Percentiles rank a stretch among this genome's conserved stretches.
These are phyloP conservation scores for Fusarium burgessii DNA, from an alignment of 2,329 filamentous ascomycete genomes.

Conservation along the genomic window DNA sequence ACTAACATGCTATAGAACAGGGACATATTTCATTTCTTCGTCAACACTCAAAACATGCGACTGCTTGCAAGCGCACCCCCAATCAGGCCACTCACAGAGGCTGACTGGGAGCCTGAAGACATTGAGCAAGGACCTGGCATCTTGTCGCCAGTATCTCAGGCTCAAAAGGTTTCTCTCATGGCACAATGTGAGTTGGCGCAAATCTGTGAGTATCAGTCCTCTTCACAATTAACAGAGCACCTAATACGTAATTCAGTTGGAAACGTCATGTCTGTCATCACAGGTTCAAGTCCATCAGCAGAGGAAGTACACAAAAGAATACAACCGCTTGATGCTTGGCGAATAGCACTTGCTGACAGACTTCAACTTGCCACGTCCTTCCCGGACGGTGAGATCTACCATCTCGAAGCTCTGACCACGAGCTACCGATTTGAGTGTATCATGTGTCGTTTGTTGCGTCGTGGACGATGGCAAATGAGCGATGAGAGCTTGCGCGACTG, in stretches of 20 bases:
- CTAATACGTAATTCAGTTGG: neutral
- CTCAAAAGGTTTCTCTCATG: slow-evolving; percentile 18
- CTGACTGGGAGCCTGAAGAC: slow-evolving; percentile 32
- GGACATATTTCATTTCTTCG: slow-evolving; percentile 28
- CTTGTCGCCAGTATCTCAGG: neutral
- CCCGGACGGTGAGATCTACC: neutral
- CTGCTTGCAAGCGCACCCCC: neutral
- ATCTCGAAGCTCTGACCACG: neutral
- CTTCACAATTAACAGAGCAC: fast-evolving
- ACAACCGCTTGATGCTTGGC: slow-evolving; percentile 1
- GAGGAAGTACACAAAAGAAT: neutral
- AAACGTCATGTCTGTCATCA: neutral
- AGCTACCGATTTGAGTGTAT: slow-evolving; percentile 36
- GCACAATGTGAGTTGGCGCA: slow-evolving; percentile 18
- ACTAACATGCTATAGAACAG: neutral
- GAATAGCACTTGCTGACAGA: neutral
- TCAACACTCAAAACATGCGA: slow-evolving; percentile 15
- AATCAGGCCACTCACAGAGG: neutral
- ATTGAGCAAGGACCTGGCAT: neutral
- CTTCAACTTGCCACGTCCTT: neutral
- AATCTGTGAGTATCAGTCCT: slow-evolving; percentile 9
- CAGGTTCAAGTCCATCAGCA: neutral
- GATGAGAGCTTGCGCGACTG: slow-evolving; percentile 1
- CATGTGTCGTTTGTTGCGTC: slow-evolving; percentile 24
- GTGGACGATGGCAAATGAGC: slow-evolving; percentile 4